phyloP scores from a whole-genome alignment of 2,329 filamentous ascomycete species.

The Fusarium newnesense region DNA sequence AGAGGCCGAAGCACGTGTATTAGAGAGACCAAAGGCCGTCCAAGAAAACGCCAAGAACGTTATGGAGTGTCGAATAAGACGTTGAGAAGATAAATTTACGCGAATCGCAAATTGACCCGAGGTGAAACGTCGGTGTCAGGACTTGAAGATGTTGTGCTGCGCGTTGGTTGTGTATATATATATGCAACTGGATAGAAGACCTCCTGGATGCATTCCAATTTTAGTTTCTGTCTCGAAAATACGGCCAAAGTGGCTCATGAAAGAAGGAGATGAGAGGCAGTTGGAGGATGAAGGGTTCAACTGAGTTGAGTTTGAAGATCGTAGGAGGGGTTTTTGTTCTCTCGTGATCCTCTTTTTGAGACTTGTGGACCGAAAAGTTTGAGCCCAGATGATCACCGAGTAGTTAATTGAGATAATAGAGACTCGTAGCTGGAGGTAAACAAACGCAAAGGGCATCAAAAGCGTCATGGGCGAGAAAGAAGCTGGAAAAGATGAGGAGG shows the following conservation, averaged over 20 bases:
- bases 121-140: constrained; percentile 11
- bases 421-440: constrained; percentile 3
- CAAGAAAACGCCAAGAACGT: constrained; percentile 7
- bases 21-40: constrained; percentile 13
- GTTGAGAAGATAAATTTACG: constrained; percentile 15
- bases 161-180: not conserved
- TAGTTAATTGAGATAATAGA: not conserved
- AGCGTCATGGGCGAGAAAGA: constrained; percentile 34
- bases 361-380: constrained; percentile 1
- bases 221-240: not conserved
- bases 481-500: constrained; percentile 41
- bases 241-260: constrained; percentile 2
- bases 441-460: constrained; percentile 21
- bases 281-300: constrained; percentile 31
- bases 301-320: constrained; percentile 23
- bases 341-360: constrained; percentile 1
- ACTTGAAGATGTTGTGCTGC: not conserved
- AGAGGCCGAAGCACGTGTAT: constrained; percentile 1
- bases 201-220: constrained; percentile 3
- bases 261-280: constrained; percentile 10
- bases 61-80: constrained; percentile 13
- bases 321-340: constrained; percentile 36
- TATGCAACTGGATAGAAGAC: not conserved
- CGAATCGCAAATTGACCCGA: constrained; percentile 3
- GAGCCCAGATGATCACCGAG: not conserved